Conservation (phyloP, 2,329 filamentous ascomycete species). For the Huntiella moniliformis region DNA sequence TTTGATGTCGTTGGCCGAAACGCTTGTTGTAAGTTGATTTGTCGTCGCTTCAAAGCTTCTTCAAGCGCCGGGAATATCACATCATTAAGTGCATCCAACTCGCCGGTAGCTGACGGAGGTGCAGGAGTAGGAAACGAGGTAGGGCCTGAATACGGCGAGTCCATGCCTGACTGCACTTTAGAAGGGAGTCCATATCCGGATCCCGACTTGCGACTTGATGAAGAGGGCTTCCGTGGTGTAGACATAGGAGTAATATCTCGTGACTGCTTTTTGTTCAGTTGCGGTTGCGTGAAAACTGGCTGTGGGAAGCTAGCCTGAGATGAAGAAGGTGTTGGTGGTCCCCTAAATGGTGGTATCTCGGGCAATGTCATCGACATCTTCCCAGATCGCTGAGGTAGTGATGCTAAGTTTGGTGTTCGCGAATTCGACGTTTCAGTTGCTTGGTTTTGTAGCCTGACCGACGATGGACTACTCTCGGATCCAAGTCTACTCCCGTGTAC, state of each 20-base stretch:
- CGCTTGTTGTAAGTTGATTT: slow-evolving; percentile 37
- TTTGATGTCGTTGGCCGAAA: slow-evolving; percentile 22
- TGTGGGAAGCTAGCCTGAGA: slow-evolving; percentile 13
- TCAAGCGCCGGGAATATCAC: slow-evolving; percentile 88
- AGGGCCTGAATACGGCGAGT: slow-evolving; percentile 19
- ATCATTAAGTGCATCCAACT: slow-evolving; percentile 72
- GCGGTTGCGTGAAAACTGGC: not conserved
- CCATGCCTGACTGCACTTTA: slow-evolving; percentile 16
- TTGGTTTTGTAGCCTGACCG: not conserved
- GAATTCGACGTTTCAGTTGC: not conserved
- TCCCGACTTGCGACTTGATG: not conserved
- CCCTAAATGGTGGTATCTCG: slow-evolving; percentile 37
- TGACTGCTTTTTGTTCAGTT: slow-evolving; percentile 13
- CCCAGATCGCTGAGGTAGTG: slow-evolving; percentile 14
- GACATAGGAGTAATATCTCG: slow-evolving; percentile 13
- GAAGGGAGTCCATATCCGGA: slow-evolving; percentile 15
- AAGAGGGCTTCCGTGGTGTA: slow-evolving; percentile 6
- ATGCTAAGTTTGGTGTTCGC: not conserved
- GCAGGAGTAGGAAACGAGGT: slow-evolving; percentile 37
- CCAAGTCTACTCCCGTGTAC: slow-evolving; percentile 5
- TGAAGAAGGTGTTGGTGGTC: slow-evolving; percentile 17
- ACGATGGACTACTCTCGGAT: not conserved
- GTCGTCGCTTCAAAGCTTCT: slow-evolving; percentile 68
- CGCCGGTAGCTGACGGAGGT: slow-evolving; percentile 39
- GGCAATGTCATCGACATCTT: slow-evolving; percentile 27